Evolutionary conservation across 2,329 filamentous ascomycete species (phyloP), one percentile per base, ranked within the genome.

Genomic region (Thielaviopsis euricoi): DNA sequence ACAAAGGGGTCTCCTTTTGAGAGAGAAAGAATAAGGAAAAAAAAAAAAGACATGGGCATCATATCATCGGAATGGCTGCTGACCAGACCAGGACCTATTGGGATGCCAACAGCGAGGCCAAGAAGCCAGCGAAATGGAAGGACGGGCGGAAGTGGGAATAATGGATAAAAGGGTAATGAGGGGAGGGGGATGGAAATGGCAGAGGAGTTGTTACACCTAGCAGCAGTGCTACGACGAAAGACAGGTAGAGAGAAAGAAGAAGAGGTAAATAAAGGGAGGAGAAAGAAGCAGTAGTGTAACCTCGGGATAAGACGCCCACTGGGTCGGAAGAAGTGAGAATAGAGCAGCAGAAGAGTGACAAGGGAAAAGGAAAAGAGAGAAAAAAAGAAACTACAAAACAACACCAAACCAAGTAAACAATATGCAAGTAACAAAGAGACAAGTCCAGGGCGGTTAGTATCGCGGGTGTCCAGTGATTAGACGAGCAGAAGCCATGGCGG

Each of bases 91-190:
- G 43, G 25, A n/a, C 21, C 29, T 10, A 46, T 19, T n/a, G 26
- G 23, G 21, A n/a, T 19, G 15, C 15, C 15, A 21, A 17, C 17
- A 53, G n/a, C n/a, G n/a, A 40, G 37, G 21, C 19, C 13, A 50
- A 50, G 23, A 37, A 29, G 22, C n/a, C n/a, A 54, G n/a, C 21
- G 23, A 46, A 22, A 43, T 40, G 37, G 29, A 23, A 48, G 29
- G 26, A 7, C 50, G 51, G 33, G 53, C 25, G 51, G 52, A 49
- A 58, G 37, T 33, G 48, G 37, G 33, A 53, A 53, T 50, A 53
- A 58, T 46, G n/a, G 29, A 52, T 55, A 46, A 26, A 55, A 21
- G 26, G 52, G 37, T 58, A n/a, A 63, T 50, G 59, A 63, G 40
- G 61, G 55, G 53, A 26, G 46, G 43, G 26, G 46, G 22, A 25